Evolutionary conservation across 2,329 filamentous ascomycete genomes (phyloP).

Genomic region (Colletotrichum liaoningense): DNA sequence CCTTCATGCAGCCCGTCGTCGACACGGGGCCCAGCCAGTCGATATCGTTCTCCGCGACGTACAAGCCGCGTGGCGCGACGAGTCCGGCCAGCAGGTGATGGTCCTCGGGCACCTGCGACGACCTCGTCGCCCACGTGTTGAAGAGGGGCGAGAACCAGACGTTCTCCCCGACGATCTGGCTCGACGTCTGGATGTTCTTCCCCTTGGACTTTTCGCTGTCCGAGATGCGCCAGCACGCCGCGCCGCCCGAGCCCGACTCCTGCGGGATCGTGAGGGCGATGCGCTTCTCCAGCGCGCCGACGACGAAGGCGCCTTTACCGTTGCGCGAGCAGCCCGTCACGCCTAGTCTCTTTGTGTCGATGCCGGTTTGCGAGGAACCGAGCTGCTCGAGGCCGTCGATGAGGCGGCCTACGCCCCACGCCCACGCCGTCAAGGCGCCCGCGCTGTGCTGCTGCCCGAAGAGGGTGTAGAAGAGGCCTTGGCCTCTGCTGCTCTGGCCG

Average conservation of each 20-base stretch:
- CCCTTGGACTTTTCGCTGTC: conserved; percentile 61
- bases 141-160: conserved; percentile 71
- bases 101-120: conserved; percentile 62
- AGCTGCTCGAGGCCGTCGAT: conserved; percentile 69
- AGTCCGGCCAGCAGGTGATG: conserved; percentile 69
- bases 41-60: conserved; percentile 68
- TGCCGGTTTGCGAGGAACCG: conserved; percentile 54
- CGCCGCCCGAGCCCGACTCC: conserved; percentile 71
- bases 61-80: conserved; percentile 65
- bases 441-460: conserved; percentile 67
- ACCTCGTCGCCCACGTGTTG: conserved; percentile 60
- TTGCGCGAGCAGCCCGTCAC: conserved; percentile 74
- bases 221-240: conserved; percentile 70
- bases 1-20: conserved; percentile 69
- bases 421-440: conserved; percentile 71
- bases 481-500: conserved; percentile 59
- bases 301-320: conserved; percentile 73
- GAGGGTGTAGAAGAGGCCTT: conserved; percentile 69
- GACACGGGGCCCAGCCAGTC: conserved; percentile 69
- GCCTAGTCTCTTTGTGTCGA: conserved; percentile 62
- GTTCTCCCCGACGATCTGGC: conserved; percentile 70
- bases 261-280: conserved; percentile 72
- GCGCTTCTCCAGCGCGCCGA: conserved; percentile 67
- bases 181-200: conserved; percentile 70
- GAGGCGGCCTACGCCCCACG: conserved; percentile 71